Base-by-base conservation (phyloP, 352 stramenopile genomes). In the Globisporangium echinulatum region DNA sequence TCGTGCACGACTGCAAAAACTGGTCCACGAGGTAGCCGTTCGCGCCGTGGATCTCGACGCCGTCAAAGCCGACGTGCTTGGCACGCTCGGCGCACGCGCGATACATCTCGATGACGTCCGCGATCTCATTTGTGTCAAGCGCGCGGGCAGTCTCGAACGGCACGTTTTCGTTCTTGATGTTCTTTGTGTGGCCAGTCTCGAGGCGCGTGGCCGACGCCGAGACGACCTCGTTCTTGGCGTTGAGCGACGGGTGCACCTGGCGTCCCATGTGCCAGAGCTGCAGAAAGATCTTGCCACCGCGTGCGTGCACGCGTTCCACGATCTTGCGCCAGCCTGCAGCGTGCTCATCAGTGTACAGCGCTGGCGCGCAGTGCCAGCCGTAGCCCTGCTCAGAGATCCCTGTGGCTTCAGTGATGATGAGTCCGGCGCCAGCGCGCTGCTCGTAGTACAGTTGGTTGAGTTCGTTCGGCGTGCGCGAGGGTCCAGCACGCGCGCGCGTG, bases 11-110 rank as follows among this genome's bases (percentile, higher is more conserved):
- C n/a, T n/a, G 71, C 8, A 96, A 64, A 63, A 94, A 93, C 55
- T 91, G 70, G 62, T 96, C 84, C 52, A 97, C 62, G 36, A 97
- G 67, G 60, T 97, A 97, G 15, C 88, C 89, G 59, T 97, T 91
- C 3, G 82, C 87, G n/a, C 13, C 60, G 64, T 96, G 89, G 43
- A 97, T 61, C 58, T 97, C 85, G 19, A 97, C 71, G 33, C 87
- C 86, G 49, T 97, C 88, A 64, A 96, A 17, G 68, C 68, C 43
- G 7, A 46, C 54, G 9, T 59, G 42, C 36, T 52, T 59, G 14
- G 54, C 54, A 5, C 39, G 54, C 54, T 51, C 54, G 1, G 15
- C 54, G 10, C 54, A 51, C 13, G 14, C n/a, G 17, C 54, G 54
- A 37, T 33, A 60, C 19, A 52, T 52, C 19, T 52, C n/a, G n/a